Base-by-base conservation (phyloP, 441 rosid species). In the Arabidopsis lyrata region DNA sequence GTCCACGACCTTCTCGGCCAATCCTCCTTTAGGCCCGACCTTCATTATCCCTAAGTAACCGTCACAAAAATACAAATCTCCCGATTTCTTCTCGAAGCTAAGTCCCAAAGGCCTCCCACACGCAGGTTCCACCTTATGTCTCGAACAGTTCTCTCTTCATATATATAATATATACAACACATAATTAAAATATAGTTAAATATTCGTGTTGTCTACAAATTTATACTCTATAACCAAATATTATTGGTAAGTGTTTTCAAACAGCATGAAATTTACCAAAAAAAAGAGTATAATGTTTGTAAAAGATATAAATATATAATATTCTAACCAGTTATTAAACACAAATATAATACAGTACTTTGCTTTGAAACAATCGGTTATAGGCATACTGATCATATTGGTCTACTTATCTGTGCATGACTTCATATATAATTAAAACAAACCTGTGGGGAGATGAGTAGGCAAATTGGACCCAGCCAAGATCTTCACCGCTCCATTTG, bases 51-150 rank as follows among this genome's bases (percentile, higher is more conserved):
- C 95, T 12, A 85, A 66, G 81, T 91, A 91, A 13, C 91, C 88
- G 76, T 89, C 97, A 4, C 91, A 87, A 65, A 85, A 86, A 74
- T 89, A 91, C 60, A 89, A 86, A 74, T 85, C 81, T 63, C 95
- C 97, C 7, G 83, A 63, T 78, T 83, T 87, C 75, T 80, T 82
- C 61, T 84, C 85, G 35, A 89, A 89, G 55, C 84, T 73, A 32
- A 91, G 62, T 68, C 95, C 95, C 53, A 89, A 73, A 11, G 95
- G 93, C 68, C 97, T 84, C 55, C 95, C 95, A 81, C 95, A 91
- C 2, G 88, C 24, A 72, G 86, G 90, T 82, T 91, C 95, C 55
- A 66, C 83, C 69, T 29, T 60, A 57, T 63, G 44, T 47, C 52
- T 67, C 15, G 69, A 72, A 65, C 81, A 77, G 39, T 72, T 72